These are phyloP conservation scores for Avena atlantica DNA, from an alignment of 176 grass and related monocot genomes.

Conservation along the genomic window DNA sequence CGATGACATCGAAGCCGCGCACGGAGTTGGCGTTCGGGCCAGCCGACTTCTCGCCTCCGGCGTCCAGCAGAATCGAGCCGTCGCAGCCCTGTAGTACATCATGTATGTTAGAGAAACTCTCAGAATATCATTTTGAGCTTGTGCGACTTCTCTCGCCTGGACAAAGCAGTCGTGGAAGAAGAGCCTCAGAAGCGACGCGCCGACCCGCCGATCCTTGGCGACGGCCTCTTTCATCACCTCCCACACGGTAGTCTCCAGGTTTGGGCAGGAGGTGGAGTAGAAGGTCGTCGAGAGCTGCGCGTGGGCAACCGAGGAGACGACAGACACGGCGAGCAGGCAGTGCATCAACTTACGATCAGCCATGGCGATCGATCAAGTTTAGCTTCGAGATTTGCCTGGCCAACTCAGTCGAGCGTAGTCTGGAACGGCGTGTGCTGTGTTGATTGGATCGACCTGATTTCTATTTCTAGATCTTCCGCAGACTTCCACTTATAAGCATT, in stretches of 20 bases:
- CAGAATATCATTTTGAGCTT: neutral
- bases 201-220: slow-evolving; percentile 50
- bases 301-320: slow-evolving; percentile 16
- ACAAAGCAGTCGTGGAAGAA: slow-evolving; percentile 93
- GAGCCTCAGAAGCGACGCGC: slow-evolving; percentile 72
- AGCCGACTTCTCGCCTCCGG: slow-evolving; percentile 60
- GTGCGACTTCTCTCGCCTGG: slow-evolving; percentile 21
- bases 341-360: slow-evolving; percentile 1
- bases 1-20: slow-evolving; percentile 65
- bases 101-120: neutral
- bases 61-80: slow-evolving; percentile 69
- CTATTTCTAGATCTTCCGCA: too few species aligned
- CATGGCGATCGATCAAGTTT: slow-evolving; percentile 34
- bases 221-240: slow-evolving; percentile 47
- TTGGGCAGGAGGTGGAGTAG: slow-evolving; percentile 58
- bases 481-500: too few species aligned
- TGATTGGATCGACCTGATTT: too few species aligned
- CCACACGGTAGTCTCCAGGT: slow-evolving; percentile 60
- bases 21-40: slow-evolving; percentile 60
- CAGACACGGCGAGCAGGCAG: slow-evolving; percentile 34
- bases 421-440: too few species aligned
- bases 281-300: slow-evolving; percentile 59
- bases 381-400: neutral
- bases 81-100: slow-evolving; percentile 54
- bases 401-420: neutral